Conservation (phyloP, 2,329 filamentous ascomycete genomes). For the Penicillium sp. region DNA sequence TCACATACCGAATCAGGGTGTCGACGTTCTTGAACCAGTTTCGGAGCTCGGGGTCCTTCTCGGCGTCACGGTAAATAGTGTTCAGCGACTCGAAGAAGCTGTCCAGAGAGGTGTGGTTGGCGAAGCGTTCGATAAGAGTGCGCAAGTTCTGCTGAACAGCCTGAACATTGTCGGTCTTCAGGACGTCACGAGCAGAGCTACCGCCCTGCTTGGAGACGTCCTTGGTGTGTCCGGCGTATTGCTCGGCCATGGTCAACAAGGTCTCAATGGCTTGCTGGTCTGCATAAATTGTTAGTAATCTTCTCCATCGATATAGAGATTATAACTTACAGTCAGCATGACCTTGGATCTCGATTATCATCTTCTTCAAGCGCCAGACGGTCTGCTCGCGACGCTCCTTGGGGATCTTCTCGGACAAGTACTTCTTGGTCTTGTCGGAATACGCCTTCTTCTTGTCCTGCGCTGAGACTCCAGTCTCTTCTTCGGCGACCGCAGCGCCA, state of each 20-base stretch:
- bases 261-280: slow-evolving; percentile 87
- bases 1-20: slow-evolving; percentile 60
- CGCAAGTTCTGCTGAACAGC: slow-evolving; percentile 76
- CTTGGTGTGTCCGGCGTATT: slow-evolving; percentile 74
- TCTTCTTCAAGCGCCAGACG: slow-evolving; percentile 93
- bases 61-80: slow-evolving; percentile 80
- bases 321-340: slow-evolving; percentile 72
- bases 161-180: slow-evolving; percentile 61
- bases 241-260: slow-evolving; percentile 76
- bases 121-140: slow-evolving; percentile 88
- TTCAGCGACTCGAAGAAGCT: slow-evolving; percentile 83
- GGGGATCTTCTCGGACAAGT: slow-evolving; percentile 82
- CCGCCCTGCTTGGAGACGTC: slow-evolving; percentile 61
- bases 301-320: background rate
- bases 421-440: slow-evolving; percentile 59
- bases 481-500: slow-evolving; percentile 36
- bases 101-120: slow-evolving; percentile 86
- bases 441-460: slow-evolving; percentile 40
- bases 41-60: slow-evolving; percentile 80
- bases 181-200: slow-evolving; percentile 69
- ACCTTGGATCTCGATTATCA: slow-evolving; percentile 93
- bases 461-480: slow-evolving; percentile 54
- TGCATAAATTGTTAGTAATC: slow-evolving; percentile 26
- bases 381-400: slow-evolving; percentile 89
- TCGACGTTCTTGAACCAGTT: slow-evolving; percentile 83